phyloP scores from a whole-genome alignment of 805 yeast genomes.

The Schizosaccharomyces lindneri region DNA sequence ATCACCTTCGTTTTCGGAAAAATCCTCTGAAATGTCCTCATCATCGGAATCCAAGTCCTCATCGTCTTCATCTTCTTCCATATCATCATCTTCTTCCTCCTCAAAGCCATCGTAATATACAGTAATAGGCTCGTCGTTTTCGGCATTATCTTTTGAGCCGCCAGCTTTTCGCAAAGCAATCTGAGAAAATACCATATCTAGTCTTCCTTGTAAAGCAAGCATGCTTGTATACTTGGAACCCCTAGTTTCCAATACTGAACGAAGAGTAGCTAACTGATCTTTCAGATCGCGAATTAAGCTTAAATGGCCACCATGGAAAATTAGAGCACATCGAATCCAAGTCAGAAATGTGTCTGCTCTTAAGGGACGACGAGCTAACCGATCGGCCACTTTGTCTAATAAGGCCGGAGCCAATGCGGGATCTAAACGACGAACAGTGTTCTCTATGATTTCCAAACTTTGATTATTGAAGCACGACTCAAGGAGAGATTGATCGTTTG shows the following conservation, averaged over 20 bases:
- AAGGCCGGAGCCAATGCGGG: slow-evolving; percentile 20
- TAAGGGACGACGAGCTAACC: slow-evolving; percentile 28
- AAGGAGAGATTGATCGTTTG: slow-evolving; percentile 63
- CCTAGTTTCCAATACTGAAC: slow-evolving; percentile 29
- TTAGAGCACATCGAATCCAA: slow-evolving; percentile 67
- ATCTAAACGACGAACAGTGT: slow-evolving; percentile 30
- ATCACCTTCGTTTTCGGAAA: not conserved
- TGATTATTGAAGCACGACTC: slow-evolving; percentile 49
- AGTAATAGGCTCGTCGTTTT: slow-evolving; percentile 10
- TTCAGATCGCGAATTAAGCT: slow-evolving; percentile 27
- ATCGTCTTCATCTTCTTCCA: slow-evolving; percentile 15
- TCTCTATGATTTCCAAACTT: slow-evolving; percentile 27
- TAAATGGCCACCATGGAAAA: slow-evolving; percentile 43
- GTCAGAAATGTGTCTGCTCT: slow-evolving; percentile 25
- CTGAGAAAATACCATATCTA: slow-evolving; percentile 56
- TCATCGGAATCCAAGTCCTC: slow-evolving; percentile 7
- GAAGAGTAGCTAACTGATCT: slow-evolving; percentile 31
- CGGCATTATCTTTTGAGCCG: slow-evolving; percentile 12
- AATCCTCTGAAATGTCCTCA: not conserved
- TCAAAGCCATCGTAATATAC: slow-evolving; percentile 13
- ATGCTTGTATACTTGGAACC: slow-evolving; percentile 38
- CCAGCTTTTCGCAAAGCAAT: slow-evolving; percentile 36
- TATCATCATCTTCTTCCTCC: slow-evolving; percentile 14
- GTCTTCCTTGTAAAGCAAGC: slow-evolving; percentile 62
- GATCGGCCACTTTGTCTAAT: slow-evolving; percentile 23